These are phyloP conservation scores for Acaromyces ingoldii DNA, from an alignment of 1,284 basidiomycete genomes.

Conservation along the genomic window DNA sequence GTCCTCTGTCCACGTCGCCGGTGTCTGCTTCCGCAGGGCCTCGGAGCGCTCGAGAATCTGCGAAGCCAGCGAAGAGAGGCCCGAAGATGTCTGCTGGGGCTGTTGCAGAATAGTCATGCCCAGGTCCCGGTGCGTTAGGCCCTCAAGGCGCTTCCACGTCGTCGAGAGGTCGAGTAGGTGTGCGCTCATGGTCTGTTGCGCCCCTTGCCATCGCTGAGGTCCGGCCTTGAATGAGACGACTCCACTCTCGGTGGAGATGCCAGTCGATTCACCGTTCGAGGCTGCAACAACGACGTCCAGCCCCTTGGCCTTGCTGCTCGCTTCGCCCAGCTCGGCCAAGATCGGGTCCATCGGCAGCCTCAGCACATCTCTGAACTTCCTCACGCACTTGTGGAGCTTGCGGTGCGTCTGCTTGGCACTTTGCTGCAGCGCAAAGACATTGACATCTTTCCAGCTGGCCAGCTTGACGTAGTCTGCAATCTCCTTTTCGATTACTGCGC, in stretches of 20 bases:
- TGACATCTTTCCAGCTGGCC: constrained; percentile 97
- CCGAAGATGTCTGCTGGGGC: neutral
- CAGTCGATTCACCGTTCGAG: neutral
- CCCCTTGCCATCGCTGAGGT: no score
- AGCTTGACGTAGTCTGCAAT: constrained; percentile 82
- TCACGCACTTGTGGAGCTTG: constrained; percentile 82
- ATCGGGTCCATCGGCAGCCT: constrained; percentile 63
- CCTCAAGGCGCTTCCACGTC: constrained; percentile 27
- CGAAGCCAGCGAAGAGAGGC: constrained; percentile 64
- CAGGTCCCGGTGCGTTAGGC: constrained; percentile 20
- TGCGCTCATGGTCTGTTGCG: neutral
- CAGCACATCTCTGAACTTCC: constrained; percentile 85
- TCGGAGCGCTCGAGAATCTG: constrained; percentile 70
- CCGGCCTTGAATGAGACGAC: no score
- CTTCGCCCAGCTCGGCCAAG: constrained; percentile 27
- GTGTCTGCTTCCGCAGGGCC: constrained; percentile 55
- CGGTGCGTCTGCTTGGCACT: constrained; percentile 87
- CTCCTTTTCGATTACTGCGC: constrained; percentile 69
- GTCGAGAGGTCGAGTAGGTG: constrained; percentile 23
- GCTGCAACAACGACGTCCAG: neutral
- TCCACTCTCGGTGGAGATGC: neutral
- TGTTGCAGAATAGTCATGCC: neutral
- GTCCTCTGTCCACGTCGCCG: constrained; percentile 34
- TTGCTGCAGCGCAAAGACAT: constrained; percentile 85
- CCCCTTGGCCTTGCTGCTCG: neutral